phyloP scores from a whole-genome alignment of 495 filamentous ascomycete species.

The Trichoderma asperelloides region DNA sequence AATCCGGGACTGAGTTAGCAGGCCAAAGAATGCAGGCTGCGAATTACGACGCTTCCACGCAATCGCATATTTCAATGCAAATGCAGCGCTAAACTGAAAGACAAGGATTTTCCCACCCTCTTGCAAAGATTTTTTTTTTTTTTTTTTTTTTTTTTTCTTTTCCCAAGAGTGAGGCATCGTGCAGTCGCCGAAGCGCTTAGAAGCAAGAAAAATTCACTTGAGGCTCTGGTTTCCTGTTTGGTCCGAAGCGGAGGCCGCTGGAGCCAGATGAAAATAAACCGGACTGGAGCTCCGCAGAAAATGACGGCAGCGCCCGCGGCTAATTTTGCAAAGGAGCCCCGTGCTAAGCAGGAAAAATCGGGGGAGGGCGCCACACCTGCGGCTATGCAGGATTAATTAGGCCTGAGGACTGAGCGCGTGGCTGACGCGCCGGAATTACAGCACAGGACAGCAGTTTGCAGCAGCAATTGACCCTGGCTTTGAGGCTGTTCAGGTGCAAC shows the following conservation, averaged over 20 bases:
- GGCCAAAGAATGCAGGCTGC: background rate
- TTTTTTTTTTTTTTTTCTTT: background rate
- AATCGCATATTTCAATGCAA: background rate
- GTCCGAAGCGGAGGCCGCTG: background rate
- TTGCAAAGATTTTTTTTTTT: background rate
- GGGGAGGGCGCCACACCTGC: background rate
- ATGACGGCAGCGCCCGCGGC: background rate
- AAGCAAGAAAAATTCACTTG: background rate
- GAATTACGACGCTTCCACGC: background rate
- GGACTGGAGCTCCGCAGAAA: background rate
- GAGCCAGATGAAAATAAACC: background rate
- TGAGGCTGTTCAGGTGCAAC: background rate
- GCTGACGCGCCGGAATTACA: background rate
- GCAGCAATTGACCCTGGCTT: background rate
- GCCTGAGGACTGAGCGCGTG: background rate
- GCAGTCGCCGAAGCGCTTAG: background rate
- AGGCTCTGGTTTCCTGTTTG: background rate
- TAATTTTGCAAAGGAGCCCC: background rate
- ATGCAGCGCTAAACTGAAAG: background rate
- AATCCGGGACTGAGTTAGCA: background rate
- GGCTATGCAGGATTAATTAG: background rate
- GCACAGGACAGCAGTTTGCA: too few relatives aligned
- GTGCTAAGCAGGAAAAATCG: background rate
- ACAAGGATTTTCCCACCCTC: background rate
- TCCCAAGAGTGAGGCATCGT: background rate